Evolutionary conservation across 768 basidiomycete species (phyloP).

Genomic region (Agrocybe chaxingu): DNA sequence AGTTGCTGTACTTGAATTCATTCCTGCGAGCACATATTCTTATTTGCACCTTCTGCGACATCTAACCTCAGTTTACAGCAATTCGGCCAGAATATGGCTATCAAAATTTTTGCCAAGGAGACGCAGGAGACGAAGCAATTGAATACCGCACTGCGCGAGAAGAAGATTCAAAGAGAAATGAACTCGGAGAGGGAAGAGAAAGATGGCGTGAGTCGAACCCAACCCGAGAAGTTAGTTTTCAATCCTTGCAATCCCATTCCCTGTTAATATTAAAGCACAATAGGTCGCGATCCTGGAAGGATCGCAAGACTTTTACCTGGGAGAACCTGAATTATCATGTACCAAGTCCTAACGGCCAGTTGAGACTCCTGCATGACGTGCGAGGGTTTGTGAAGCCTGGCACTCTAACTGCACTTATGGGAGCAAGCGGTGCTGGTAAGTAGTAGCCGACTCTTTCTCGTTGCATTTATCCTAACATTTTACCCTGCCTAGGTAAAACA

Average conservation of each 20-base stretch:
- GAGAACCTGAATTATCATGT: slow-evolving; percentile 75
- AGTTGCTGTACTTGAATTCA: slow-evolving; percentile 62
- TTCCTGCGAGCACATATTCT: slow-evolving; percentile 41
- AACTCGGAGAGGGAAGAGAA: slow-evolving; percentile 25
- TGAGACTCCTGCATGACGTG: slow-evolving; percentile 69
- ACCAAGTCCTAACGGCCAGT: slow-evolving; percentile 58
- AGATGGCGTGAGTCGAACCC: slow-evolving; percentile 9
- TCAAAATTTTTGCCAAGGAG: slow-evolving; percentile 63
- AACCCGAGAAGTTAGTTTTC: slow-evolving; percentile 3
- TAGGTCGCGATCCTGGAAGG: slow-evolving; percentile 15
- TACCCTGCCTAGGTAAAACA: slow-evolving; percentile 52
- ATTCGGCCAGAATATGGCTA: slow-evolving; percentile 45
- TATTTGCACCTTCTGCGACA: slow-evolving; percentile 6
- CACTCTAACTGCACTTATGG: slow-evolving; percentile 87
- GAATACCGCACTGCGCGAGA: slow-evolving; percentile 50
- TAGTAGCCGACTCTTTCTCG: slow-evolving; percentile 10
- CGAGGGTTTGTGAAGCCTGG: slow-evolving; percentile 83
- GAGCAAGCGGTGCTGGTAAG: slow-evolving; percentile 72
- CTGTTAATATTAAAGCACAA: not conserved
- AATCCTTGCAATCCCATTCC: not conserved
- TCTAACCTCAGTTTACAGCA: slow-evolving; percentile 27
- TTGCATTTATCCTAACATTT: not conserved
- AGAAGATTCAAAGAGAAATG: slow-evolving; percentile 39
- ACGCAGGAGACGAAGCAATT: slow-evolving; percentile 47
- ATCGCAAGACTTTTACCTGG: slow-evolving; percentile 76